Conservation (phyloP, 805 yeast genomes). For the Teunomyces atbi region DNA sequence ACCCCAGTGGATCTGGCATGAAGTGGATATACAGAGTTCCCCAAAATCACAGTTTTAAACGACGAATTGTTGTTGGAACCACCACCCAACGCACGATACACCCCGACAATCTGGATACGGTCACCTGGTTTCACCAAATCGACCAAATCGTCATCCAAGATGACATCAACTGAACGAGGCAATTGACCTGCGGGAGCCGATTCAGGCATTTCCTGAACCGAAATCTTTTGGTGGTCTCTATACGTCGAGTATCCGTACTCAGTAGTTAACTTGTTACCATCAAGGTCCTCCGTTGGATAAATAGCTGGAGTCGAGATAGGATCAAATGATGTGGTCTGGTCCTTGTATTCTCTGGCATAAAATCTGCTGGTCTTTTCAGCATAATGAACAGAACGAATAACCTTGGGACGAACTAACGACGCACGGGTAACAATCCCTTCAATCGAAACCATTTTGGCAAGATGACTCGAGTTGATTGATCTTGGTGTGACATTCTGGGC, state of each 20-base stretch:
- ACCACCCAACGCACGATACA: slow-evolving; percentile 87
- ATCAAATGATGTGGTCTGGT: slow-evolving; percentile 86
- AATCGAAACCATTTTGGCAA: slow-evolving; percentile 80
- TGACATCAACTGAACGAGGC: slow-evolving; percentile 88
- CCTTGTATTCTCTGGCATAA: slow-evolving; percentile 89
- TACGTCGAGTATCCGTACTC: slow-evolving; percentile 93
- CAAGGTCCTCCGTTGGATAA: slow-evolving; percentile 90
- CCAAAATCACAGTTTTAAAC: slow-evolving; percentile 80
- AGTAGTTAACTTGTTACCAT: slow-evolving; percentile 82
- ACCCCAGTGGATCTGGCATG: slow-evolving; percentile 88
- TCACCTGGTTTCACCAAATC: slow-evolving; percentile 95
- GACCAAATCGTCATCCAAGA: slow-evolving; percentile 93
- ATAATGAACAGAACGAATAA: slow-evolving; percentile 88
- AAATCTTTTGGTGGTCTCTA: slow-evolving; percentile 88
- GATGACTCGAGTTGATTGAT: slow-evolving; percentile 69
- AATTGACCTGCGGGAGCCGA: slow-evolving; percentile 97
- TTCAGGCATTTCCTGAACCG: slow-evolving; percentile 98
- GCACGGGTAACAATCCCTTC: slow-evolving; percentile 97
- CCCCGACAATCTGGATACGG: slow-evolving; percentile 90
- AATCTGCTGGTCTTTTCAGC: slow-evolving; percentile 81
- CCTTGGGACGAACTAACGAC: slow-evolving; percentile 89
- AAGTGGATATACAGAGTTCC: slow-evolving; percentile 84
- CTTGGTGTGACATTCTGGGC: slow-evolving; percentile 84
- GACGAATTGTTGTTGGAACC: slow-evolving; percentile 57
- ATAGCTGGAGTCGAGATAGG: slow-evolving; percentile 80